Conservation (phyloP, 495 filamentous ascomycete species). For the Penicillium alfredii region DNA sequence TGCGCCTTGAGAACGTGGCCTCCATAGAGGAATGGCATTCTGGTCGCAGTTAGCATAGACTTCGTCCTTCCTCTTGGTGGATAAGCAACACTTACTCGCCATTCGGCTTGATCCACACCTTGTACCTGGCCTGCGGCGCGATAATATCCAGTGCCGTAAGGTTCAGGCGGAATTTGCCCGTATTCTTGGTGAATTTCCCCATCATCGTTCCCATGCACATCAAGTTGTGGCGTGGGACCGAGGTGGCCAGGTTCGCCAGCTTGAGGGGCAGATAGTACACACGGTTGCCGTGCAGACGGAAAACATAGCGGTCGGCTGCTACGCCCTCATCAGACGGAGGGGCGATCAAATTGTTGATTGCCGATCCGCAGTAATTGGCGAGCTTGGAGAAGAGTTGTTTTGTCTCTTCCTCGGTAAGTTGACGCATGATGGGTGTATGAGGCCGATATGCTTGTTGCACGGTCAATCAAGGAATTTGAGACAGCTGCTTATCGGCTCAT, state of each 20-base stretch:
- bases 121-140: conserved; percentile 81
- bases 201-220: conserved; percentile 81
- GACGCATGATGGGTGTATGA: conserved; percentile 68
- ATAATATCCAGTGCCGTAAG: conserved; percentile 64
- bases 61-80: too few relatives aligned
- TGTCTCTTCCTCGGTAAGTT: conserved; percentile 68
- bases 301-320: conserved; percentile 64
- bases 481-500: too few relatives aligned
- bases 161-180: conserved; percentile 61
- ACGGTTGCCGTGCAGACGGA: conserved; percentile 70
- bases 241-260: conserved; percentile 85
- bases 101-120: conserved; percentile 92
- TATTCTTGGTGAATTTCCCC: conserved; percentile 56
- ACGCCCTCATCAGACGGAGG: conserved; percentile 60
- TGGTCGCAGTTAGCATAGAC: too few relatives aligned
- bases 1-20: conserved; percentile 88
- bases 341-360: conserved; percentile 73
- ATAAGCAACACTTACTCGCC: conserved; percentile 52
- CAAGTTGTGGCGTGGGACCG: conserved; percentile 68
- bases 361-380: conserved; percentile 73
- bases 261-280: conserved; percentile 86
- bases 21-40: conserved; percentile 87
- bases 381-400: conserved; percentile 75
- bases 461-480: too few relatives aligned
- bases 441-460: too few relatives aligned